Base-by-base conservation (phyloP, 768 basidiomycete species). In the Termitomyces sp. region DNA sequence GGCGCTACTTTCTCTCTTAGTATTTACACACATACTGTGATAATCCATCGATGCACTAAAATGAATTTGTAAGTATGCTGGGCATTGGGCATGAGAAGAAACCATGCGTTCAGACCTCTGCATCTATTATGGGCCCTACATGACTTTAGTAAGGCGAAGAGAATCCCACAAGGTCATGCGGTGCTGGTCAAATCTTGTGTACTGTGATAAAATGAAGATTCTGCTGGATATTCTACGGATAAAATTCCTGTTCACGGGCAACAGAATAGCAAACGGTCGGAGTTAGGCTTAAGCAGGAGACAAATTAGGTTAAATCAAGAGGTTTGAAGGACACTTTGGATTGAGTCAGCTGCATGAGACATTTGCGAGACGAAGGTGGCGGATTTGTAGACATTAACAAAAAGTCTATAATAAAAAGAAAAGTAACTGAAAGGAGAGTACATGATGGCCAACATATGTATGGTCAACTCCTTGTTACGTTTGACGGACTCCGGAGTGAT, bases 161-260 rank as follows among this genome's bases (percentile, higher is more conserved):
- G 60, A 36, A 70, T 60, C 1, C 66, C 69, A 48, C 65, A 71
- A 3, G 67, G 57, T 14, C 61, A 64, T 3, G 69, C 38, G 57
- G 70, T 65, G 31, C 63, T 38, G 4, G 55, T 59, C 1, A 70
- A 56, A 3, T 69, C 66, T 10, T 69, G 62, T 67, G 11, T 69
- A 65, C 51, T 71, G 71, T 25, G 67, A 67, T 50, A 71, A 62
- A 9, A 72, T 68, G 2, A 64, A 29, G 7, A 63, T 46, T 43
- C 70, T 65, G 2, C 42, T 25, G 4, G 60, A 59, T 0, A 63
- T 57, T 8, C 59, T 25, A 36, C 65, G 5, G 20, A 62, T 46
- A 64, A 51, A 36, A n/a, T 64, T 66, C 69, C 53, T 72, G 70
- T 58, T 69, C 70, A 2, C 71, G 66, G 36, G 69, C 67, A 37